Base-by-base conservation (phyloP, 768 basidiomycete genomes). In the Russula abietina region DNA sequence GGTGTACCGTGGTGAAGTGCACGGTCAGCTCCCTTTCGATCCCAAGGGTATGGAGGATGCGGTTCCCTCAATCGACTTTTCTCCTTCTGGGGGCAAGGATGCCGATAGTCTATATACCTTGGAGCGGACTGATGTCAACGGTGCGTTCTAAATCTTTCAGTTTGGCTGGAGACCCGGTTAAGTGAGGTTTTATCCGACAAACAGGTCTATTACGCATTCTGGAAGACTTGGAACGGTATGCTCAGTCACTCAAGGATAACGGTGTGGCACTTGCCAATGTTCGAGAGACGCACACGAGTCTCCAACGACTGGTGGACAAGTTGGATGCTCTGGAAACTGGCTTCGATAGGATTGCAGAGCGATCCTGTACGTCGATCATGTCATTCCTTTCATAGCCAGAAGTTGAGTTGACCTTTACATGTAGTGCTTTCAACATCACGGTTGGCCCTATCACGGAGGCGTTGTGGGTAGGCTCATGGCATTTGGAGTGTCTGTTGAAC, bases 11-110 rank as follows among this genome's bases (percentile, higher is more conserved):
- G 81, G 87, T 4, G 93, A 96, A 69, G 81, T 90, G 14, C 83
- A 91, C 64, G 89, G 89, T 0, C 87, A 91, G 67, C 78, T 98
- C 6, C 97, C 97, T 0, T 98, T 94, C 71, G 88, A 90, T 41
- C 81, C 87, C 3, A 78, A 80, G 55, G 89, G 89, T 3, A 83
- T 97, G 83, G 88, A 91, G 39, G 90, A 89, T 65, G 77, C 86
- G 2, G 87, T 89, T 3, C 91, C 91, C 0, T 79, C 78, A 7
- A 82, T 94, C 66, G 93, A 94, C 68, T 87, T 94, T 69, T 85
- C 87, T 0, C 86, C 89, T 0, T 79, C 80, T 1, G 88, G 87
- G 43, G 82, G 79, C 57, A 76, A 75, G 14, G 88, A 92, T 48
- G 76, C 77, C 41, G 65, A 66, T 39, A 64, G 46, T 0, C 72